phyloP scores from a whole-genome alignment of 2,329 filamentous ascomycete species.

The Aphanocladium album region DNA sequence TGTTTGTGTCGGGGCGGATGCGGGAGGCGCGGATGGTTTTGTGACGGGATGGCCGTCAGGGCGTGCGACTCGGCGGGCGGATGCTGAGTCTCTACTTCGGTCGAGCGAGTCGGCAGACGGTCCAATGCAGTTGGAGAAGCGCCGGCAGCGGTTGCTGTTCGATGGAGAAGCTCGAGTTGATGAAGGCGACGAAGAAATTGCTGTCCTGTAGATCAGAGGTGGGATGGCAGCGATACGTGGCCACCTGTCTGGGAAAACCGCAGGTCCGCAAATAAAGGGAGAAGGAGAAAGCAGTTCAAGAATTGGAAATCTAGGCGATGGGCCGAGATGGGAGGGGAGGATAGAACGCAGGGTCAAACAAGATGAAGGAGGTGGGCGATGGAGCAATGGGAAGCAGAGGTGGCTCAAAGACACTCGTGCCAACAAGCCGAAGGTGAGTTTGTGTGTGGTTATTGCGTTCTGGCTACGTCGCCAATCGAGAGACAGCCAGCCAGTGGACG shows the following conservation, averaged over 20 bases:
- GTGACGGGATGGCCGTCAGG: conserved; percentile 16
- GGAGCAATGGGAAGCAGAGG: conserved; percentile 1
- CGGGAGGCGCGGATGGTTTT: neutral
- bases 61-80: conserved; percentile 15
- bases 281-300: neutral
- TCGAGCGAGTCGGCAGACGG: neutral
- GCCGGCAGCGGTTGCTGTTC: neutral
- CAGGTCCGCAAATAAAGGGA: neutral
- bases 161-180: neutral
- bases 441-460: conserved; percentile 5
- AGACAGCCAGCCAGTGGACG: neutral
- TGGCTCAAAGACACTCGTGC: conserved; percentile 6
- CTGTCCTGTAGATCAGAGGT: neutral
- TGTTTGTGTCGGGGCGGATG: conserved; percentile 3
- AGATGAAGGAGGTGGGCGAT: conserved; percentile 5
- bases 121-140: neutral
- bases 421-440: conserved; percentile 5
- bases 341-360: neutral
- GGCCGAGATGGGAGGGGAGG: neutral
- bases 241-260: neutral
- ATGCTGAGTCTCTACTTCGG: neutral
- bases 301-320: conserved; percentile 6
- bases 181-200: conserved; percentile 14
- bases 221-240: conserved; percentile 5
- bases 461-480: conserved; percentile 15